phyloP scores from a whole-genome alignment of 2,329 filamentous ascomycete species.

The Talaromyces verruculosus region DNA sequence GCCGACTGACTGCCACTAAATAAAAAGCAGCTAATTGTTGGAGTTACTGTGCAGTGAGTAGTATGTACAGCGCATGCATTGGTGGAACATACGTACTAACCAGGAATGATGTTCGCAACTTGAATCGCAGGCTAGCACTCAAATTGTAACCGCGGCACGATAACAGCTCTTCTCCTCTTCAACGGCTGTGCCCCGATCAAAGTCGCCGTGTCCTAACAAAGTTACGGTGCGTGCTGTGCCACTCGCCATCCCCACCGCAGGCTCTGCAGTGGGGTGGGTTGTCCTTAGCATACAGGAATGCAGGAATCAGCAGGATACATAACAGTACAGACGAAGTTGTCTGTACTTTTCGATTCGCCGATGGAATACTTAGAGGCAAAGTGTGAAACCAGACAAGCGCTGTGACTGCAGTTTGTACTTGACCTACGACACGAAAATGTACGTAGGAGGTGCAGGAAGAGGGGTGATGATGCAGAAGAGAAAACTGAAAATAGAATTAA shows the following conservation, averaged over 20 bases:
- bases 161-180: not conserved
- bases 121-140: not conserved
- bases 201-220: not conserved
- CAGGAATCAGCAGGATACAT: not conserved
- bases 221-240: slow-evolving; percentile 9
- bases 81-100: not conserved
- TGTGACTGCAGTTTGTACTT: not conserved
- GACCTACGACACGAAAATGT: not conserved
- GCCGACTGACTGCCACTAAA: not conserved
- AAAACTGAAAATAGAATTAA: not conserved
- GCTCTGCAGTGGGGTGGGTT: not conserved
- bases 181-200: slow-evolving; percentile 2
- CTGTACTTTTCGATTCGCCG: slow-evolving; percentile 1
- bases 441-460: not conserved
- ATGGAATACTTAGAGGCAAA: not conserved
- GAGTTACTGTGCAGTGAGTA: not conserved
- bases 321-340: not conserved
- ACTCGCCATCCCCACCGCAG: not conserved
- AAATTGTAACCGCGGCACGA: not conserved
- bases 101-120: not conserved
- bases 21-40: not conserved
- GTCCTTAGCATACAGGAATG: not conserved
- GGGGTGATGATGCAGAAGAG: not conserved
- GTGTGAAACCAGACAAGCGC: slow-evolving; percentile 1
- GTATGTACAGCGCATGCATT: not conserved